phyloP scores from a whole-genome alignment of 2,329 filamentous ascomycete species.

The Stagonosporopsis vannaccii region DNA sequence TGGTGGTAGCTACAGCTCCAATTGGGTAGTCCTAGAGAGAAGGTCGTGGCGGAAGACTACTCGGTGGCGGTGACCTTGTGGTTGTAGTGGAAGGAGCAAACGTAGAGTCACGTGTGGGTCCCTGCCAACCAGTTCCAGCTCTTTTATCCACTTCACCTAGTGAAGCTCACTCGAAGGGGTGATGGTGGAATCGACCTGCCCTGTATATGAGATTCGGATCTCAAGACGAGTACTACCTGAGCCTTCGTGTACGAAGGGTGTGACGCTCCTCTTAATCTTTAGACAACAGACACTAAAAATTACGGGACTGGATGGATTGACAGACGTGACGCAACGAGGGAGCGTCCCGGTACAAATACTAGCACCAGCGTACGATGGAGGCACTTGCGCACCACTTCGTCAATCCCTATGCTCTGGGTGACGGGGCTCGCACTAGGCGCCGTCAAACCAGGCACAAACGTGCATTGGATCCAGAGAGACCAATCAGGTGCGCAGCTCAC shows the following conservation, averaged over 20 bases:
- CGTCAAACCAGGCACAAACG: slow-evolving; percentile 32
- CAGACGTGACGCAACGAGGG: slow-evolving; percentile 33
- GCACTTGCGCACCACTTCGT: slow-evolving; percentile 23
- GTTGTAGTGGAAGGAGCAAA: slow-evolving; percentile 23
- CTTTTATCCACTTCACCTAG: slow-evolving; percentile 13
- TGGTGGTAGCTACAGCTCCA: slow-evolving; percentile 1
- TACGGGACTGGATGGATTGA: slow-evolving; percentile 21
- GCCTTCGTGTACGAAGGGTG: slow-evolving; percentile 13
- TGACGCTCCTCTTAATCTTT: slow-evolving; percentile 16
- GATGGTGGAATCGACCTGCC: slow-evolving; percentile 2
- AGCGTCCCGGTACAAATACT: slow-evolving; percentile 37
- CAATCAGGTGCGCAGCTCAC: slow-evolving; percentile 32
- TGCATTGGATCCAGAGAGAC: slow-evolving; percentile 26
- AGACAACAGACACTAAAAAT: slow-evolving; percentile 18
- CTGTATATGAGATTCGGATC: neutral
- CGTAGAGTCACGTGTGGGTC: slow-evolving; percentile 10
- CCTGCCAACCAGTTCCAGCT: slow-evolving; percentile 6
- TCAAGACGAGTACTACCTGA: slow-evolving; percentile 5
- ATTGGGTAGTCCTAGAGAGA: too few species aligned
- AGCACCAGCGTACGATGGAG: slow-evolving; percentile 13
- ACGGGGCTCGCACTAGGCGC: slow-evolving; percentile 30
- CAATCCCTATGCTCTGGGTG: slow-evolving; percentile 32
- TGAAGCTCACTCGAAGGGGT: neutral
- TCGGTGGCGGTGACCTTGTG: slow-evolving; percentile 13
- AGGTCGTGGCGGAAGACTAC: slow-evolving; percentile 3